Percentiles rank a stretch among this genome's conserved stretches.
phyloP scores from a whole-genome alignment of 139 green algal genomes.

The Coelastrella sp. region DNA sequence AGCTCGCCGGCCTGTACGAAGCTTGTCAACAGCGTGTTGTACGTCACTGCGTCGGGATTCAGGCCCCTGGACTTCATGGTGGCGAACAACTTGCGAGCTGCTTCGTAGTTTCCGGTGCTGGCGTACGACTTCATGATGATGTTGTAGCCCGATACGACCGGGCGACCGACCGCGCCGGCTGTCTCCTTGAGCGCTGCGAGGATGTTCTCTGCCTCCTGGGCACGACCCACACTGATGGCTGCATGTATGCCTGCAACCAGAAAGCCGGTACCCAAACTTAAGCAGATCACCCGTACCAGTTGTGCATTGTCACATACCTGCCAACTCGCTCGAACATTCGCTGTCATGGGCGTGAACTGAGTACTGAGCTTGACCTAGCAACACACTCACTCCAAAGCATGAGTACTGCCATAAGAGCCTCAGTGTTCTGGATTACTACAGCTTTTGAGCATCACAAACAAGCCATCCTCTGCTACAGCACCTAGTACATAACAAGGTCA shows the following conservation, averaged over 20 bases:
- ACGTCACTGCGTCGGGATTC: constrained; percentile 66
- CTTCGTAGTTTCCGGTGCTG: constrained; percentile 41
- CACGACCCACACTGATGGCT: constrained; percentile 59
- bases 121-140: constrained; percentile 72
- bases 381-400: too few species aligned
- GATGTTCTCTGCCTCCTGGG: constrained; percentile 66
- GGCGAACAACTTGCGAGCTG: constrained; percentile 56
- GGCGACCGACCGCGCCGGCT: constrained; percentile 7
- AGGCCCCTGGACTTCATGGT: constrained; percentile 55
- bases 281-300: too few species aligned
- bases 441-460: too few species aligned
- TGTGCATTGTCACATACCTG: too few species aligned
- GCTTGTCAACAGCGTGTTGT: constrained; percentile 75
- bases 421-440: too few species aligned
- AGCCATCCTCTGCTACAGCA: too few species aligned
- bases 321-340: too few species aligned
- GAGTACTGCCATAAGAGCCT: too few species aligned
- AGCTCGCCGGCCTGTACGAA: constrained; percentile 63
- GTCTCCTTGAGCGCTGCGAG: constrained; percentile 56
- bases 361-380: too few species aligned
- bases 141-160: constrained; percentile 72
- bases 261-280: neutral
- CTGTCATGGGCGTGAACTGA: too few species aligned
- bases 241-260: constrained; percentile 74
- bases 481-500: too few species aligned